These are phyloP conservation scores for Funneliformis geosporum DNA, from an alignment of 192 early-diverging fungal genomes.

Conservation along the genomic window DNA sequence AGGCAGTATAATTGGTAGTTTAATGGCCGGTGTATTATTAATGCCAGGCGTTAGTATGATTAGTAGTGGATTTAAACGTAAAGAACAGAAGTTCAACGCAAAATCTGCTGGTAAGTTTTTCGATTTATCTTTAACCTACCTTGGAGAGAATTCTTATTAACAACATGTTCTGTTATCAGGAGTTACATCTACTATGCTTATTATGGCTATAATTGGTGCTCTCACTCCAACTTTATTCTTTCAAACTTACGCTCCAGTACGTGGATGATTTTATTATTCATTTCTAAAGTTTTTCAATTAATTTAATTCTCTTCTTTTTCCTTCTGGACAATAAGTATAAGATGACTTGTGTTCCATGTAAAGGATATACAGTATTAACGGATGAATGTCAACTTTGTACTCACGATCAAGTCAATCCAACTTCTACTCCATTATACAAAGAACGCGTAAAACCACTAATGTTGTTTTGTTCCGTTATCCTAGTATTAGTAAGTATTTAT, in stretches of 20 bases:
- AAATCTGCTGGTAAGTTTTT: constrained; percentile 77
- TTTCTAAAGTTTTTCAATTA: no score
- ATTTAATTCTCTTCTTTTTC: background rate
- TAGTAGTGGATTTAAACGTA: constrained; percentile 83
- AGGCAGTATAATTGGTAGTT: constrained; percentile 90
- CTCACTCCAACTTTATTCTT: constrained; percentile 96
- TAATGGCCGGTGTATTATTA: constrained; percentile 84
- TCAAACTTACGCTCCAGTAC: constrained; percentile 80
- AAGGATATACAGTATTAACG: background rate
- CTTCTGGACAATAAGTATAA: background rate
- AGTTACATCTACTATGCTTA: constrained; percentile 94
- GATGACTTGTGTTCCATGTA: background rate
- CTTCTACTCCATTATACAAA: constrained; percentile 79
- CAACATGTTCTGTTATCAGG: constrained; percentile 36
- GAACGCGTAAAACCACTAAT: constrained; percentile 79
- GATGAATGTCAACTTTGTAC: constrained; percentile 61
- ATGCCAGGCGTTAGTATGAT: constrained; percentile 96
- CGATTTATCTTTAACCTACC: background rate
- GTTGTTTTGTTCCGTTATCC: constrained; percentile 79
- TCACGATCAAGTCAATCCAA: constrained; percentile 62
- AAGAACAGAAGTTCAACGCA: constrained; percentile 93
- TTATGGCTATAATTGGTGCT: constrained; percentile 89
- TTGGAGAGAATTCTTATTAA: background rate
- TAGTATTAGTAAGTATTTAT: constrained; percentile 56
- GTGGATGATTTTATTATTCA: constrained; percentile 17